These are phyloP conservation scores for Populus hybrid DNA, from an alignment of 441 rosid species.

Conservation along the genomic window DNA sequence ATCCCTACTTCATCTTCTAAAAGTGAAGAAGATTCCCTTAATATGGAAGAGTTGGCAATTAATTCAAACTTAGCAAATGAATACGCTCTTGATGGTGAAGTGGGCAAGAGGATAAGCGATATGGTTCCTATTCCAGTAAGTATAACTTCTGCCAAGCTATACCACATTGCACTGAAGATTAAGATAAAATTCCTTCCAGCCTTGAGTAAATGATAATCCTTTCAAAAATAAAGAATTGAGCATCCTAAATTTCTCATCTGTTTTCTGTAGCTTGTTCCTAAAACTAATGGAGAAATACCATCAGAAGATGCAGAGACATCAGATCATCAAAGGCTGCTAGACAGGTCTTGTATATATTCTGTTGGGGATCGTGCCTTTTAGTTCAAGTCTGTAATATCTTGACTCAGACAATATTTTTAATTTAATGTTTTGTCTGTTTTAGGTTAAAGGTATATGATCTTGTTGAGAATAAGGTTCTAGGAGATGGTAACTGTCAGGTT, in stretches of 20 bases:
- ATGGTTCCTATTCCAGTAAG: slow-evolving; percentile 93
- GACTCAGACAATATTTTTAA: slow-evolving; percentile 4
- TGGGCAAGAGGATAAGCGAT: slow-evolving; percentile 76
- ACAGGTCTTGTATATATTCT: slow-evolving; percentile 46
- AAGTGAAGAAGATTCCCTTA: slow-evolving; percentile 16
- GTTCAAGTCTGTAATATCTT: neutral
- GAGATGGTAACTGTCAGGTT: slow-evolving; percentile 99
- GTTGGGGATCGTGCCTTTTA: neutral
- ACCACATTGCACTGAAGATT: neutral
- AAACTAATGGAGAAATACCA: slow-evolving; percentile 81
- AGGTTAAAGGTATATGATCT: slow-evolving; percentile 72
- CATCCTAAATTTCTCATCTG: slow-evolving; percentile 12
- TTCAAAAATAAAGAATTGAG: slow-evolving; percentile 2
- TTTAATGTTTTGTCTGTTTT: slow-evolving; percentile 7
- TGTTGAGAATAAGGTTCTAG: slow-evolving; percentile 77
- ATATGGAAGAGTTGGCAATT: slow-evolving; percentile 35
- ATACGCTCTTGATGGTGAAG: slow-evolving; percentile 65
- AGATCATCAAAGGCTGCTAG: slow-evolving; percentile 80
- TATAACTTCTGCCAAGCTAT: slow-evolving; percentile 13
- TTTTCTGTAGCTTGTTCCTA: slow-evolving; percentile 77
- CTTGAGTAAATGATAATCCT: neutral
- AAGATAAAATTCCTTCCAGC: neutral
- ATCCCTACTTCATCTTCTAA: slow-evolving; percentile 19
- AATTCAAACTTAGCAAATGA: slow-evolving; percentile 55
- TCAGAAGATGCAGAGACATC: slow-evolving; percentile 74